These are phyloP conservation scores for Salvia hispanica DNA, from an alignment of 257 asterid species.

Conservation along the genomic window DNA sequence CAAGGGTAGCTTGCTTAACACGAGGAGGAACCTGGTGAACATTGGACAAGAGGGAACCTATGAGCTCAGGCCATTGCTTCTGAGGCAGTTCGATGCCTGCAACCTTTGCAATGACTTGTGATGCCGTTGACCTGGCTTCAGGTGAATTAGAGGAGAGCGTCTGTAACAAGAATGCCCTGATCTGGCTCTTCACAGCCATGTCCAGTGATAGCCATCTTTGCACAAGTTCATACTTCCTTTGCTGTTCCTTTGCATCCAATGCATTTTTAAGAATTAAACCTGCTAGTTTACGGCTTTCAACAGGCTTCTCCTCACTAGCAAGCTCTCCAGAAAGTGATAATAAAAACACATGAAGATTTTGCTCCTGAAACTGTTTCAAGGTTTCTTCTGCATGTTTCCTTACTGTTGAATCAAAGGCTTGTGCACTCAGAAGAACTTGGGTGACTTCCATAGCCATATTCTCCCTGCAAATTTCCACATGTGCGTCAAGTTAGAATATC, in stretches of 20 bases:
- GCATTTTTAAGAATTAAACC: constrained; percentile 81
- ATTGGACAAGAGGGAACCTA: constrained; percentile 68
- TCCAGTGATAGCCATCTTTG: constrained; percentile 81
- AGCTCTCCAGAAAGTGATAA: constrained; percentile 81
- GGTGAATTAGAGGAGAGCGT: constrained; percentile 62
- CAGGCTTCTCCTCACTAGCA: constrained; percentile 76
- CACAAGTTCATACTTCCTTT: constrained; percentile 66
- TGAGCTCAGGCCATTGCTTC: constrained; percentile 87
- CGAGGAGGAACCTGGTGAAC: constrained; percentile 75
- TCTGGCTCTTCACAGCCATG: constrained; percentile 63
- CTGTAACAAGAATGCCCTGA: constrained; percentile 69
- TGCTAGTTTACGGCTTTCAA: constrained; percentile 79
- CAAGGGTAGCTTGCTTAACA: constrained; percentile 81
- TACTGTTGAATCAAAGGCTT: constrained; percentile 66
- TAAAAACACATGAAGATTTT: constrained; percentile 73
- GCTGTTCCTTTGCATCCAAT: constrained; percentile 85
- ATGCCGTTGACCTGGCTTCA: constrained; percentile 81
- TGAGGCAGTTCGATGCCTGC: constrained; percentile 86
- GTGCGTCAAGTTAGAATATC: constrained; percentile 18
- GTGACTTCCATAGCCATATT: constrained; percentile 80
- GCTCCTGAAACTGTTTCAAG: constrained; percentile 82
- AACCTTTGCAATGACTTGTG: constrained; percentile 83
- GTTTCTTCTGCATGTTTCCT: constrained; percentile 79
- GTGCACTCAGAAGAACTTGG: constrained; percentile 78
- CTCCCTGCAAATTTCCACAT: constrained; percentile 40